Base-by-base conservation (phyloP, 495 filamentous ascomycete species). In the Xylaria scruposa region DNA sequence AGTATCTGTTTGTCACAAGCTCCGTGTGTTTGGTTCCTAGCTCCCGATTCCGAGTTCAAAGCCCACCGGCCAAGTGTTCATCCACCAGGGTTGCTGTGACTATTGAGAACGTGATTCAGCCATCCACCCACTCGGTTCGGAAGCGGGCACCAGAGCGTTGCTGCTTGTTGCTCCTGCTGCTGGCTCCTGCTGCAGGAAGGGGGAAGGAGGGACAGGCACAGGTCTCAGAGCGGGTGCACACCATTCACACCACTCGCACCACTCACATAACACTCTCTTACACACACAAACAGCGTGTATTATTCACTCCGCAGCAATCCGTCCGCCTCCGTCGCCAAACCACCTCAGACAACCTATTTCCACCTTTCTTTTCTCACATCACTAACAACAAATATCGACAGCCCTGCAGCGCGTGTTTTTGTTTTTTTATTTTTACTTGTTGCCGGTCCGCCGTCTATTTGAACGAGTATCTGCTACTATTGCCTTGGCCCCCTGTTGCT, bases 81-180 rank as follows among this genome's bases (percentile, higher is more conserved):
- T 49, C 67, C 70, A 66, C 70, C n/a, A 49, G 61, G 62, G 61
- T 56, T 44, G 33, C 53, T 49, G 70, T 67, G 70, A 71, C 70
- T 71, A 71, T 71, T 71, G 70, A 49, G 60, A 66, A 54, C 70
- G 70, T 71, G 70, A 71, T 71, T 71, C 70, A 71, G 70, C 70
- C 70, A 67, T 71, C 62, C 61, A 71, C 26, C 53, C 61, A 49
- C 53, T 67, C 70, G 49, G 40, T 33, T 71, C 62, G 49, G 70
- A 44, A 67, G 70, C 62, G 62, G 70, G 64, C 21, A 54, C 69
- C 56, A 58, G 9, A 44, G n/a, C 60, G 38, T 29, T 10, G 58
- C 33, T 60, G 58, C 58, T 31, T 59, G 51, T 24, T 56, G 53
- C 53, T 56, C 21, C 53, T 31, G 47, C 47, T 56, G 26, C 53